phyloP scores from a whole-genome alignment of 305 asterid species.

The Andrographis paniculata region DNA sequence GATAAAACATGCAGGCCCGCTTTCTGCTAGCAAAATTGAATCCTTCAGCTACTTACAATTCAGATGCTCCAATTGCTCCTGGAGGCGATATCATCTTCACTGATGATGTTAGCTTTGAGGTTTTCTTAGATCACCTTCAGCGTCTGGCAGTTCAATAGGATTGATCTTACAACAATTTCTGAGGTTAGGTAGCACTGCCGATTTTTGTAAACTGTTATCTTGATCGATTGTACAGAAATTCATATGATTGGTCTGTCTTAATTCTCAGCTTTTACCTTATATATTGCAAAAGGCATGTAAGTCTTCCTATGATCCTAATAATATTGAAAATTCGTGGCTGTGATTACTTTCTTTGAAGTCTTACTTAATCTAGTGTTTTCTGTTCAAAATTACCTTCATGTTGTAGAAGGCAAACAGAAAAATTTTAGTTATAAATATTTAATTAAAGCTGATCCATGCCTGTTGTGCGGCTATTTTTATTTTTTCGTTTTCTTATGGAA shows the following conservation, averaged over 20 bases:
- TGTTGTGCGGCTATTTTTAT: neutral
- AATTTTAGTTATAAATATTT: neutral
- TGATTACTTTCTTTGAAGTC: conserved; percentile 1
- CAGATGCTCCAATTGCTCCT: conserved; percentile 55
- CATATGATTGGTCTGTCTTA: conserved; percentile 17
- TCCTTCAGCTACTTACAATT: conserved; percentile 91
- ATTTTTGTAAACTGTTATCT: conserved; percentile 38
- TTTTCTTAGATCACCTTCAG: conserved; percentile 95
- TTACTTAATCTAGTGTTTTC: conserved; percentile 2
- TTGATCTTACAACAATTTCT: conserved; percentile 20
- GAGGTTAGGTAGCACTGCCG: conserved; percentile 40
- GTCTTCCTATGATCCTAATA: conserved; percentile 19
- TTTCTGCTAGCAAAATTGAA: conserved; percentile 94
- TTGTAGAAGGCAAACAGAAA: neutral
- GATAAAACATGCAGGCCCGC: conserved; percentile 64
- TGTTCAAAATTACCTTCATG: neutral
- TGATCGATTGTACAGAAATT: conserved; percentile 38
- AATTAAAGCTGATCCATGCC: no score
- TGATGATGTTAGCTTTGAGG: conserved; percentile 98
- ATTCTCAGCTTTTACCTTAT: conserved; percentile 14
- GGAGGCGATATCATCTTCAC: conserved; percentile 93
- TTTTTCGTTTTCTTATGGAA: neutral
- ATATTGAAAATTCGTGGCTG: conserved; percentile 12
- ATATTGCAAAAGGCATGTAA: conserved; percentile 17
- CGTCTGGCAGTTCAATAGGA: conserved; percentile 89